Conservation (phyloP, 371 early-diverging fungal species). For the Amoeboaphelidium protococcarum region DNA sequence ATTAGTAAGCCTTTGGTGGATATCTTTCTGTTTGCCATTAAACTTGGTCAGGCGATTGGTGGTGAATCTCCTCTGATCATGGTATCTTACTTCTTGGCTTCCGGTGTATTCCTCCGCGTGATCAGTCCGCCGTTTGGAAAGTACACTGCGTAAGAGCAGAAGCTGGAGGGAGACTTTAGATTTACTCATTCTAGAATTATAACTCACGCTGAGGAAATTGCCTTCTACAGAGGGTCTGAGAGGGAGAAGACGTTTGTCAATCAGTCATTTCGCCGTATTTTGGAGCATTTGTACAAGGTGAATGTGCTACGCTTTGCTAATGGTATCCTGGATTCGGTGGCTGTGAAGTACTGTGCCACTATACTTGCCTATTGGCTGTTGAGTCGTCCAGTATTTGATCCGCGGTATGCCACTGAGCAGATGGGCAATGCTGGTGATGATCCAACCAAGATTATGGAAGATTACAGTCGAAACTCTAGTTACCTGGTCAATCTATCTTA, state of each 20-base stretch:
- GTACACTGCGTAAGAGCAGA: conserved; percentile 3
- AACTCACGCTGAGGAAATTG: conserved; percentile 2
- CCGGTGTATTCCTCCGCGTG: conserved; percentile 29
- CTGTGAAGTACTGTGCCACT: conserved; percentile 66
- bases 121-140: conserved; percentile 24
- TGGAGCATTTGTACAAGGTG: background rate
- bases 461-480: conserved; percentile 56
- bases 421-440: conserved; percentile 28
- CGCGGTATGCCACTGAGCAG: conserved; percentile 22
- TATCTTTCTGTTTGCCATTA: conserved; percentile 36
- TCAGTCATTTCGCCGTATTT: background rate
- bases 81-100: conserved; percentile 46
- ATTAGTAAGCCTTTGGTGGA: conserved; percentile 2
- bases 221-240: conserved; percentile 1
- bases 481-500: conserved; percentile 60
- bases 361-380: conserved; percentile 54
- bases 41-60: conserved; percentile 56
- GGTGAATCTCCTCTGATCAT: conserved; percentile 42
- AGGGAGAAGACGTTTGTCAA: conserved; percentile 2
- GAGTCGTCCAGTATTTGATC: conserved; percentile 51
- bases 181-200: conserved; percentile 3
- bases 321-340: conserved; percentile 29
- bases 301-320: conserved; percentile 21
- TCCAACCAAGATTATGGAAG: conserved; percentile 57
- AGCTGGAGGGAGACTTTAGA: conserved; percentile 1